These are phyloP conservation scores for Gossypium ekmanianum DNA, from an alignment of 345 rosid genomes.

Conservation along the genomic window DNA sequence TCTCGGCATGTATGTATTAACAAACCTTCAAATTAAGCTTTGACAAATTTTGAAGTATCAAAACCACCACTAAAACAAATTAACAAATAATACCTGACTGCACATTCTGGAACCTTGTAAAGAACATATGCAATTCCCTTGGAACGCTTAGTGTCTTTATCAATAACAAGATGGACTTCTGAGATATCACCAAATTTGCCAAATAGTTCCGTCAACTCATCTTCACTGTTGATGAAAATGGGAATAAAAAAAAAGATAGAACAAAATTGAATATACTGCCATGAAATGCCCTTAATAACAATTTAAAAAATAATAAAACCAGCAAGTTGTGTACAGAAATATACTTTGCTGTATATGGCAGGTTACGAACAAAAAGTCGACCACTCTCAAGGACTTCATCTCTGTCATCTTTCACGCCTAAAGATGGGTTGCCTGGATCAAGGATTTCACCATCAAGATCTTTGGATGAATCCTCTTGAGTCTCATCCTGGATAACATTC, in stretches of 20 bases:
- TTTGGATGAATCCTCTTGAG: conserved; percentile 28
- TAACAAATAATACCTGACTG: conserved; percentile 55
- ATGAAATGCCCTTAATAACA: conserved; percentile 8
- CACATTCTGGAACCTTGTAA: conserved; percentile 58
- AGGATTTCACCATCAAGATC: conserved; percentile 39
- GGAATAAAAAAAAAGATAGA: no score
- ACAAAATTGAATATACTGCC: not conserved
- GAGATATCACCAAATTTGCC: conserved; percentile 55
- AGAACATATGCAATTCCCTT: conserved; percentile 82
- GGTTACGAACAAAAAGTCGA: conserved; percentile 85
- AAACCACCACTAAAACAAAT: conserved; percentile 8
- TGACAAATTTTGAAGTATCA: not conserved
- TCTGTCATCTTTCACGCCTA: conserved; percentile 32
- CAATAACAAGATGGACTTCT: conserved; percentile 79
- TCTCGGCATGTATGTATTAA: not conserved
- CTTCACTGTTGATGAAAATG: conserved; percentile 53
- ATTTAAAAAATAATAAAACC: not conserved
- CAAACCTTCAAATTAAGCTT: conserved; percentile 2
- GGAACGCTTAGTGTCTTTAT: conserved; percentile 85
- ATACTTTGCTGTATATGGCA: conserved; percentile 73
- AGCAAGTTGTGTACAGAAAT: conserved; percentile 5
- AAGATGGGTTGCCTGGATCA: conserved; percentile 28
- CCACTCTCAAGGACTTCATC: conserved; percentile 43
- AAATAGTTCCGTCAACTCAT: conserved; percentile 79
- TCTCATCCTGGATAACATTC: conserved; percentile 26